phyloP scores from a whole-genome alignment of 1,284 basidiomycete species.

The Ceratobasidium sp. region DNA sequence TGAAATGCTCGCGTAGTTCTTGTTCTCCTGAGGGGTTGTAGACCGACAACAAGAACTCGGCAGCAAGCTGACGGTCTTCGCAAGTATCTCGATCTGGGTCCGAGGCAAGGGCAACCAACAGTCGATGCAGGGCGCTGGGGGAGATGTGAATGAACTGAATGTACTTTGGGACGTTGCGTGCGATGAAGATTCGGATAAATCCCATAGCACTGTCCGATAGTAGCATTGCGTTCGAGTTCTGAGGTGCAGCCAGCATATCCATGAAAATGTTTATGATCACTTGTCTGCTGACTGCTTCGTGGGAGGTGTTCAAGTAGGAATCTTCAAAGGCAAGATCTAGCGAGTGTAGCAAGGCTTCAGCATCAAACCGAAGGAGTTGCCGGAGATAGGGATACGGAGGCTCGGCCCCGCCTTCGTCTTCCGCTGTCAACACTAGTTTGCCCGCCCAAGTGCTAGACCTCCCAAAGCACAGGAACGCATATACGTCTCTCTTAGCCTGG shows the following conservation, averaged over 20 bases:
- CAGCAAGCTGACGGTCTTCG: constrained; percentile 94
- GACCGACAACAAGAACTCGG: constrained; percentile 92
- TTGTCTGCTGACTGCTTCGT: constrained; percentile 75
- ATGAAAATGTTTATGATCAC: constrained; percentile 87
- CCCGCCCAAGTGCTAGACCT: constrained; percentile 86
- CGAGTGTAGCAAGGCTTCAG: constrained; percentile 93
- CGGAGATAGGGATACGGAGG: constrained; percentile 91
- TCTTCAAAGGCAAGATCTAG: constrained; percentile 97
- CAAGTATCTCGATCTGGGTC: constrained; percentile 79
- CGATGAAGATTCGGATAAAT: constrained; percentile 94
- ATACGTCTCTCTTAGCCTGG: constrained; percentile 76
- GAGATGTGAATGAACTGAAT: constrained; percentile 85
- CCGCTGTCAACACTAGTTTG: constrained; percentile 74
- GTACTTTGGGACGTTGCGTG: constrained; percentile 97
- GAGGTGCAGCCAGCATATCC: constrained; percentile 70
- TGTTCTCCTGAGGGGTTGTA: constrained; percentile 87
- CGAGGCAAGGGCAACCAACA: constrained; percentile 80
- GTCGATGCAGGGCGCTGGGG: constrained; percentile 73
- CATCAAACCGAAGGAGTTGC: constrained; percentile 86
- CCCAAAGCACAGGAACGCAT: constrained; percentile 86
- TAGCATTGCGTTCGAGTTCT: constrained; percentile 45
- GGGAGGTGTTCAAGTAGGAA: constrained; percentile 84
- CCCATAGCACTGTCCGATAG: constrained; percentile 73
- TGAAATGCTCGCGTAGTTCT: constrained; percentile 74
- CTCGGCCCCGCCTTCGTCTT: constrained; percentile 74